Base-by-base conservation (phyloP, 2,329 filamentous ascomycete genomes). In the Aspergillus ustus region DNA sequence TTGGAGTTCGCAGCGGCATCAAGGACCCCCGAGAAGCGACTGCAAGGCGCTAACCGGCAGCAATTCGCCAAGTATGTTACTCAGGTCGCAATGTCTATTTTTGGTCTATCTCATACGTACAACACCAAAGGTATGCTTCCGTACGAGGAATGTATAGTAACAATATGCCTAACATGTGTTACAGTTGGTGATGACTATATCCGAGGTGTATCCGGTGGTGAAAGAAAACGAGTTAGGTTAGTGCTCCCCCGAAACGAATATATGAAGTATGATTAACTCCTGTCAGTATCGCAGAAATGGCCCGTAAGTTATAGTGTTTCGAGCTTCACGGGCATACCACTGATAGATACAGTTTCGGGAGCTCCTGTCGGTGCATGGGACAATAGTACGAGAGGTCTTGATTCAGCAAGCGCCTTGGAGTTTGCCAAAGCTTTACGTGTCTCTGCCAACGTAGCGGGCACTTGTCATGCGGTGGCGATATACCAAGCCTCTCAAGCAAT, bases 191-290 rank as follows among this genome's bases (percentile, higher is more conserved):
- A 87, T 66, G 84, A 88, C 52, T 88, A 83, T 63, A 80, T 88
- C 17, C 81, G 86, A 22, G 86, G 87, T 34, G 86, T 89, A 5
- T 86, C 83, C 29, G 87, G 87, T 63, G 86, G 86, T 55, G 84
- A 87, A 67, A 73, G 85, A 52, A 89, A 89, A 70, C 81, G 87
- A 73, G 86, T 89, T 8, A 84, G 61, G 77, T 80, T 69, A 73
- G 80, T 75, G 15, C 11, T 49, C 43, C 15, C 29, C 9, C 4
- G 17, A 7, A n/a, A 34, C 4, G 28, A 25, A 6, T 72, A 77
- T 65, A 75, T 60, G 15, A 60, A 66, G 43, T 9, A n/a, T 25
- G 2, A 17, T 19, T 53, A 17, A 31, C 59, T 61, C 52, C 70
- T 72, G 7, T 56, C 50, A 74, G 73, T 60, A 75, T 78, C 59